These are phyloP conservation scores for Lactarius trivialis DNA, from an alignment of 768 basidiomycete species.

Conservation along the genomic window DNA sequence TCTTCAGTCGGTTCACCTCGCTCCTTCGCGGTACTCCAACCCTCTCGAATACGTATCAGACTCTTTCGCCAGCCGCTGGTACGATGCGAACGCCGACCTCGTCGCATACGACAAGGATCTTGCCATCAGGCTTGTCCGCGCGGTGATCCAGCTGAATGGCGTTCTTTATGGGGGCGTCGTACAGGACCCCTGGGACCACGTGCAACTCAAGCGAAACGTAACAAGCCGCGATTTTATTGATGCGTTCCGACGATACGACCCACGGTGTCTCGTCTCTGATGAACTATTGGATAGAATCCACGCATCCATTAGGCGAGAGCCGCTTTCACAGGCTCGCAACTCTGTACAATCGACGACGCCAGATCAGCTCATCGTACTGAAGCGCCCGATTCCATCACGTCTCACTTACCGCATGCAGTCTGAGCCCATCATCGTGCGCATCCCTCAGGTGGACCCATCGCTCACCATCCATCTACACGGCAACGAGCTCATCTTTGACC, in stretches of 20 bases:
- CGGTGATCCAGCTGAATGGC: slow-evolving; percentile 85
- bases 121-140: slow-evolving; percentile 67
- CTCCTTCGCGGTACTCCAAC: slow-evolving; percentile 37
- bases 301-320: slow-evolving; percentile 64
- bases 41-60: slow-evolving; percentile 69
- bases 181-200: slow-evolving; percentile 50
- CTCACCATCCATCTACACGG: slow-evolving; percentile 81
- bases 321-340: slow-evolving; percentile 62
- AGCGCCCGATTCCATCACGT: slow-evolving; percentile 65
- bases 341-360: slow-evolving; percentile 35
- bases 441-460: slow-evolving; percentile 78
- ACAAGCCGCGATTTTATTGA: slow-evolving; percentile 74
- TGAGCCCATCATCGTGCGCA: slow-evolving; percentile 78
- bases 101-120: slow-evolving; percentile 81
- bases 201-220: slow-evolving; percentile 51
- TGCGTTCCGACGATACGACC: slow-evolving; percentile 76
- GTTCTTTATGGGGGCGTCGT: slow-evolving; percentile 72
- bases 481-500: slow-evolving; percentile 84
- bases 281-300: slow-evolving; percentile 75
- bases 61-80: slow-evolving; percentile 84
- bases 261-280: slow-evolving; percentile 61
- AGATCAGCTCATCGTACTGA: slow-evolving; percentile 59
- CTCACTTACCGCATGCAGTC: slow-evolving; percentile 87
- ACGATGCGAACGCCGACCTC: slow-evolving; percentile 74
- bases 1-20: slow-evolving; percentile 72